A percentile compares a stretch with the other conserved stretches of the same genome.
Evolutionary conservation across 148 eudicot genomes (phyloP).

Genomic region (Pharnaceum exiguum): DNA sequence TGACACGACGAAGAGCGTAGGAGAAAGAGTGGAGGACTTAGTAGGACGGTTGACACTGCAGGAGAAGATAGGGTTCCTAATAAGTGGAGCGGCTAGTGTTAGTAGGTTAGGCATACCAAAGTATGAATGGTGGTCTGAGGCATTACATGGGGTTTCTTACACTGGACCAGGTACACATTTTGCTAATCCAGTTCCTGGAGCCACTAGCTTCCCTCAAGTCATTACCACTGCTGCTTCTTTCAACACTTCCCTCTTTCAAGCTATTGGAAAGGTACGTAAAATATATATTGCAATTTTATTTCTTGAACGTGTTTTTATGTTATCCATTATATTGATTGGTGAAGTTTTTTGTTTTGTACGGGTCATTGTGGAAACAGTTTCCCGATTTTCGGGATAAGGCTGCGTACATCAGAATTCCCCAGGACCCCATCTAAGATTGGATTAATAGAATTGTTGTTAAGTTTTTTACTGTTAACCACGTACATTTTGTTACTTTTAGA

Average conservation of each 20-base stretch:
- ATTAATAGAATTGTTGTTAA: too few species aligned
- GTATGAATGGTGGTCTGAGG: constrained; percentile 92
- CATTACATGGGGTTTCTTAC: constrained; percentile 62
- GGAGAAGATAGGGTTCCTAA: constrained; percentile 55
- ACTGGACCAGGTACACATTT: constrained; percentile 63
- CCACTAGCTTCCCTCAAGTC: constrained; percentile 81
- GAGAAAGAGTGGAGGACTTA: constrained; percentile 43
- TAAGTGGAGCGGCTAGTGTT: constrained; percentile 40
- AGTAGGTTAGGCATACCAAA: constrained; percentile 59
- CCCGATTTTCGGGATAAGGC: too few species aligned
- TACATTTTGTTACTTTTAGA: too few species aligned
- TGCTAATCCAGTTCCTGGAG: constrained; percentile 45
- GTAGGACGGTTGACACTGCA: constrained; percentile 45
- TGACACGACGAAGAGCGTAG: constrained; percentile 27
- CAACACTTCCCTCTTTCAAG: constrained; percentile 51
- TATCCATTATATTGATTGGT: not conserved
- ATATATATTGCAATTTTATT: not conserved
- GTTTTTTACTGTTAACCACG: too few species aligned
- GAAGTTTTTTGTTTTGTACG: too few species aligned
- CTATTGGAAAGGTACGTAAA: constrained; percentile 61
- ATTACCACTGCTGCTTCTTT: constrained; percentile 73
- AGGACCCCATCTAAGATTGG: too few species aligned
- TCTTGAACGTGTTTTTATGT: not conserved
- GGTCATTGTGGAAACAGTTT: too few species aligned
- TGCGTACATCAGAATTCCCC: too few species aligned